A percentile compares a stretch with the other conserved stretches of the same genome.
These are phyloP conservation scores for Entoloma clypeatum DNA, from an alignment of 1,284 basidiomycete genomes.

Conservation along the genomic window DNA sequence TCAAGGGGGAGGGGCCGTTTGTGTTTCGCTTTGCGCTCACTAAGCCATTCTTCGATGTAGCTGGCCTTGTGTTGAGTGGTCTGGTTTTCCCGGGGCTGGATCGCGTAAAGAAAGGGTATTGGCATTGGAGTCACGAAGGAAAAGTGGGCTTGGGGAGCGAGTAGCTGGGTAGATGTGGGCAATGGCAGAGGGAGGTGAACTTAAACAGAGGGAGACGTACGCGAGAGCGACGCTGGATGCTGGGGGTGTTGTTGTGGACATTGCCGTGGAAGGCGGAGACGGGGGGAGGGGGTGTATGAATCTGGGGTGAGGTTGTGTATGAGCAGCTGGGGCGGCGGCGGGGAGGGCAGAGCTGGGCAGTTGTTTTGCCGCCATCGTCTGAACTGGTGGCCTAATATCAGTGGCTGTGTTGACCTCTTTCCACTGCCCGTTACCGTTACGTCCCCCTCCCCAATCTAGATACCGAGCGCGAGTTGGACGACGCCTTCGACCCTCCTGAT, in stretches of 20 bases:
- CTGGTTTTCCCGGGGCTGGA: conserved; percentile 54
- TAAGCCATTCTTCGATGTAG: conserved; percentile 72
- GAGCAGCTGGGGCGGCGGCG: conserved; percentile 54
- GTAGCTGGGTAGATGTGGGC: conserved; percentile 29
- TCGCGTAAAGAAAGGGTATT: conserved; percentile 80
- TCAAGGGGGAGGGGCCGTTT: conserved; percentile 23
- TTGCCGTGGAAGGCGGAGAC: conserved; percentile 47
- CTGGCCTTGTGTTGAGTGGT: conserved; percentile 50
- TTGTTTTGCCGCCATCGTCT: conserved; percentile 16
- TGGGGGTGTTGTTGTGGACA: conserved; percentile 53
- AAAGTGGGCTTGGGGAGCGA: conserved; percentile 67
- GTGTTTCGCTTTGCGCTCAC: conserved; percentile 55
- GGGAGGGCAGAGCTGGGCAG: conserved; percentile 60
- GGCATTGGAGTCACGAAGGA: conserved; percentile 83
- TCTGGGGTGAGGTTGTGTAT: conserved; percentile 73
- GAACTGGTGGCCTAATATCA: not conserved
- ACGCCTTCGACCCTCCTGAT: conserved; percentile 57
- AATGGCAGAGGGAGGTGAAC: not conserved
- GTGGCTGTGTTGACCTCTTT: not conserved
- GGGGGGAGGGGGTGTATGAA: conserved; percentile 49
- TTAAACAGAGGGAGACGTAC: conserved; percentile 19
- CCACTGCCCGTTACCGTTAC: not conserved
- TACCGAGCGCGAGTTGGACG: conserved; percentile 60
- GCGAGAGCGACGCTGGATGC: conserved; percentile 70
- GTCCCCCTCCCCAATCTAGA: conserved; percentile 36